Evolutionary conservation across 192 early-diverging fungal genomes (phyloP), one percentile per base, ranked within the genome.

Genomic region (Oehlia diaphana): DNA sequence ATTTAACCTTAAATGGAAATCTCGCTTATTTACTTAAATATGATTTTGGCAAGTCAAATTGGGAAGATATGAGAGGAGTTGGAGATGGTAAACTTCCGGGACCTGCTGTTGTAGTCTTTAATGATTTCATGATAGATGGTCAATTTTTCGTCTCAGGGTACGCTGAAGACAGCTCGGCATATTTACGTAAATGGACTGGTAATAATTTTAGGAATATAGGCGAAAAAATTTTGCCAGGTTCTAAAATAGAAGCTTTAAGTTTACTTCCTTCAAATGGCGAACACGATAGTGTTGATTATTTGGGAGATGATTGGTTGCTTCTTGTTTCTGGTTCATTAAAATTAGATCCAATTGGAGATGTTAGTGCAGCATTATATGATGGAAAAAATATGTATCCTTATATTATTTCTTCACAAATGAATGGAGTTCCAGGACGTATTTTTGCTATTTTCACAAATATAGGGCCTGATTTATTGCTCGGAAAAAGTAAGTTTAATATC

Each of bases 131-230:
- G 53, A 39, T 28, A 19, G 63, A 74, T 39, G 76, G 75, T 61
- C 78, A 63, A 49, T 84, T 82, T 58, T 85, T 83, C 50, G 63
- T 85, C 23, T 70, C 84, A 44, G 84, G 84, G n/a, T 21, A 53
- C n/a, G 6, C 26, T 49, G 47, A 37, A 23, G 39, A 53, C 14
- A 35, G 33, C 44, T 10, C 31, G 6, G 81, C 88, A 1, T 92
- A 91, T 63, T 82, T 92, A 53, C 81, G 79, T 71, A 86, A 88
- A 67, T 92, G 83, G 78, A 86, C 86, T 73, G 90, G 90, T 19
- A 31, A 73, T 3, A 72, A 83, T 14, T 84, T 90, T 33, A 75
- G 65, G 21, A 63, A 72, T 21, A 82, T 87, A 0, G 81, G 81
- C 21, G 74, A 82, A 53, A 10, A 53, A 53, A 19, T 78, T n/a